Conservation (phyloP, 768 basidiomycete species). For the Trametes gibbosa region DNA sequence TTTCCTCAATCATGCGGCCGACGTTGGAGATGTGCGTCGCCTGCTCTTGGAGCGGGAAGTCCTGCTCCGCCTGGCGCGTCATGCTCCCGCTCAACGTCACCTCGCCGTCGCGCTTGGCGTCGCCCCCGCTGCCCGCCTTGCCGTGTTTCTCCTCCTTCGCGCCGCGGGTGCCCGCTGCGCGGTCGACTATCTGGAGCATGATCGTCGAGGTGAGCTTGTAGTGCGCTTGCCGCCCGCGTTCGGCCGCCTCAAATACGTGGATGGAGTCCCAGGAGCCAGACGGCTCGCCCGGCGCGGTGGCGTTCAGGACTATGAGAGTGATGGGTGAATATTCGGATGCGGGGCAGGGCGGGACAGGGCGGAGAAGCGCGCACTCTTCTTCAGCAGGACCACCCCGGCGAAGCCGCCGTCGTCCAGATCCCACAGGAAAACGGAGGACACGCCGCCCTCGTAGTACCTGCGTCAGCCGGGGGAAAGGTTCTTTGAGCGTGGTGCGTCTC, state of each 20-base stretch:
- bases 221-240: constrained; percentile 87
- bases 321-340: background rate
- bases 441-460: constrained; percentile 98
- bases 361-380: constrained; percentile 66
- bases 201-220: constrained; percentile 98
- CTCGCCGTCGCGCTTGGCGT: constrained; percentile 66
- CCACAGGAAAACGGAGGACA: constrained; percentile 97
- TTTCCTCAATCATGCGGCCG: constrained; percentile 96
- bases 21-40: constrained; percentile 89
- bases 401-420: constrained; percentile 95
- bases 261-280: constrained; percentile 97
- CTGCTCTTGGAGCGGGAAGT: constrained; percentile 75
- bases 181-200: constrained; percentile 83
- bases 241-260: constrained; percentile 94
- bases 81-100: constrained; percentile 91
- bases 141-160: constrained; percentile 20
- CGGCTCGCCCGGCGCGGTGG: constrained; percentile 54
- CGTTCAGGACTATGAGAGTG: constrained; percentile 54
- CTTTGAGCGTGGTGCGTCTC: background rate
- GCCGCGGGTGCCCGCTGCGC: constrained; percentile 31
- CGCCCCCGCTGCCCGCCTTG: constrained; percentile 26
- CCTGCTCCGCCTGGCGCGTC: constrained; percentile 91
- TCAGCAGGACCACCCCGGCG: constrained; percentile 93
- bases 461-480: background rate
- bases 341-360: background rate